Evolutionary conservation across 352 stramenopile genomes (phyloP).

Genomic region (Globisporangium polare): DNA sequence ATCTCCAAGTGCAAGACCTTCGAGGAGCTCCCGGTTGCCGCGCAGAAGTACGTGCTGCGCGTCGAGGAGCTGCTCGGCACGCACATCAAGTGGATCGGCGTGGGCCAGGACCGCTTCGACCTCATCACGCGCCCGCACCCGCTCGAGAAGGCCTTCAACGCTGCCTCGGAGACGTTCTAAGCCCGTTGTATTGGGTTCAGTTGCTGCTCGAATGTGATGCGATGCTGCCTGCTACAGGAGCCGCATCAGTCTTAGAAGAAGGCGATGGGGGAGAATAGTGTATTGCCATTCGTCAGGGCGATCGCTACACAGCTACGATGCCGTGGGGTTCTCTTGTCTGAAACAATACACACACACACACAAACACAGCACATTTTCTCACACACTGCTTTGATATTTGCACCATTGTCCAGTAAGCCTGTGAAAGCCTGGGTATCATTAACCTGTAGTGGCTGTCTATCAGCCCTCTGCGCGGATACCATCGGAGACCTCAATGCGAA

Average conservation of each 20-base stretch:
- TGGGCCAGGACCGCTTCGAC: constrained; percentile 95
- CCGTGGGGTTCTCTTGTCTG: background rate
- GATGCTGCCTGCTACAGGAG: too few relatives aligned
- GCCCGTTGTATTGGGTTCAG: background rate
- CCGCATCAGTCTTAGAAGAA: too few relatives aligned
- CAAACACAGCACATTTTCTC: background rate
- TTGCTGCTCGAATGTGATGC: too few relatives aligned
- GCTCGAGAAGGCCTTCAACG: constrained; percentile 62
- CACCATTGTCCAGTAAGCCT: too few relatives aligned
- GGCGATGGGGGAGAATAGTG: background rate
- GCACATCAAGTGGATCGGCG: constrained; percentile 98
- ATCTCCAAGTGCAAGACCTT: constrained; percentile 96
- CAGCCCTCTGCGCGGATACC: background rate
- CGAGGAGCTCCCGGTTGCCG: constrained; percentile 94
- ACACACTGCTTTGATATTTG: too few relatives aligned
- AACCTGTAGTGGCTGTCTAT: background rate
- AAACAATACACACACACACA: constrained; percentile 5
- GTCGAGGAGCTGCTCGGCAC: constrained; percentile 96
- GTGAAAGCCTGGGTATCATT: too few relatives aligned
- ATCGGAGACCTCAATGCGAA: constrained; percentile 24
- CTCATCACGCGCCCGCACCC: constrained; percentile 88
- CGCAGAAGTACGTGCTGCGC: constrained; percentile 95
- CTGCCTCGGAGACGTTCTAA: constrained; percentile 14
- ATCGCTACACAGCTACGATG: background rate
- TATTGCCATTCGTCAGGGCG: background rate